Conservation (phyloP, 768 basidiomycete genomes). For the Termitomyces sp. region DNA sequence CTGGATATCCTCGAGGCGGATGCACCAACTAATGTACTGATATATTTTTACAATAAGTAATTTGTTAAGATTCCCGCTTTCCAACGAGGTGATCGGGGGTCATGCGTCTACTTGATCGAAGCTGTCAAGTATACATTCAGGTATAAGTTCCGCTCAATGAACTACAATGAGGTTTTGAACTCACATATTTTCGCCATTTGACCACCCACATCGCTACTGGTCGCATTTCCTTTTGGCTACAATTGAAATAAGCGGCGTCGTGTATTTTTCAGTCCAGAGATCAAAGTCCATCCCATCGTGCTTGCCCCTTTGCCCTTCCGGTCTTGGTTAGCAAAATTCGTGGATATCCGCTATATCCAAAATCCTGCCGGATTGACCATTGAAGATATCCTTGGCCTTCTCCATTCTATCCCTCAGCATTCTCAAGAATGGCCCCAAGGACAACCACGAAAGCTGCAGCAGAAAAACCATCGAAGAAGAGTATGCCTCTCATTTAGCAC, state of each 20-base stretch:
- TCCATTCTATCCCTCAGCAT: background rate
- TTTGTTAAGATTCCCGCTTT: slow-evolving; percentile 2
- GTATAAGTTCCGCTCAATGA: slow-evolving; percentile 54
- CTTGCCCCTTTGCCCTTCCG: slow-evolving; percentile 17
- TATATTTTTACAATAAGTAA: background rate
- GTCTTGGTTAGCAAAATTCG: background rate
- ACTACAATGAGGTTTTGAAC: slow-evolving; percentile 38
- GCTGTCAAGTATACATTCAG: slow-evolving; percentile 40
- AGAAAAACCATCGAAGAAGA: slow-evolving; percentile 52
- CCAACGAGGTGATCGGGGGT: slow-evolving; percentile 31
- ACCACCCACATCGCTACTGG: slow-evolving; percentile 17
- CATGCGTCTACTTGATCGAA: slow-evolving; percentile 34
- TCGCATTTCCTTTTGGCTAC: slow-evolving; percentile 5
- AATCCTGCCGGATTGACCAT: background rate
- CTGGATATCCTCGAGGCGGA: background rate
- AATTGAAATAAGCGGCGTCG: slow-evolving; percentile 1
- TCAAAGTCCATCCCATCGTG: background rate
- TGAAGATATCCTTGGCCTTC: background rate
- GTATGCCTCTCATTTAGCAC: slow-evolving; percentile 29
- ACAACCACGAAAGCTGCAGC: slow-evolving; percentile 31
- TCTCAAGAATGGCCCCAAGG: slow-evolving; percentile 35
- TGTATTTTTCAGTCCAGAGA: background rate
- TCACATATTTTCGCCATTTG: slow-evolving; percentile 34
- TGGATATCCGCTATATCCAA: background rate
- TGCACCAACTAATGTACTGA: too few species aligned